Percentiles rank a stretch among this genome's conserved stretches.
Evolutionary conservation across 1,284 basidiomycete species (phyloP).

Genomic region (Mycena sp.): DNA sequence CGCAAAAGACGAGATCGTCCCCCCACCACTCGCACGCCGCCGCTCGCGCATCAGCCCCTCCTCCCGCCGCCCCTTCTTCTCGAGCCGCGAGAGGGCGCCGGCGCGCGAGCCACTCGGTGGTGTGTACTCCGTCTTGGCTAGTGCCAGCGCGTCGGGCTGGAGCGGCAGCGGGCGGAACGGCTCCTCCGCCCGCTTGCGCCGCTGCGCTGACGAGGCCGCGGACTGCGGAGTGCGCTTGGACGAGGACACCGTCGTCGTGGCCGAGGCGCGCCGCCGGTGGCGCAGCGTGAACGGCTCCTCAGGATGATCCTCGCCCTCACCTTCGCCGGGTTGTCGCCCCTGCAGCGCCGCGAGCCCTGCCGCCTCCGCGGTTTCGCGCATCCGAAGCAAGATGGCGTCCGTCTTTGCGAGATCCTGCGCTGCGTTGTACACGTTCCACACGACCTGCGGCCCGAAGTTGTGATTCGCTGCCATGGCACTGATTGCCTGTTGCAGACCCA

Average conservation of each 20-base stretch:
- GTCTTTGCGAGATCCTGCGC: constrained; percentile 8
- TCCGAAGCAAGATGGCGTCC: constrained; percentile 13
- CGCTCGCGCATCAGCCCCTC: constrained; percentile 4
- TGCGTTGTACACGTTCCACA: constrained; percentile 12
- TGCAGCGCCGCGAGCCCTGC: constrained; percentile 9
- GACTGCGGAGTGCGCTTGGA: neutral
- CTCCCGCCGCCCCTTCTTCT: constrained; percentile 7
- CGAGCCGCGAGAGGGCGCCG: constrained; percentile 10
- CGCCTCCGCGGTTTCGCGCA: constrained; percentile 19
- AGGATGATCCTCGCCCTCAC: neutral
- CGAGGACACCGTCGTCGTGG: neutral
- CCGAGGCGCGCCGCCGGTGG: constrained; percentile 7
- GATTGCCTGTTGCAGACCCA: constrained; percentile 7
- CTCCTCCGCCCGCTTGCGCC: constrained; percentile 9
- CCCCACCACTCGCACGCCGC: constrained; percentile 9
- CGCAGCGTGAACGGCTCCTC: constrained; percentile 3
- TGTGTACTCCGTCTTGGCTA: constrained; percentile 23
- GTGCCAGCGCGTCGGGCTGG: constrained; percentile 2
- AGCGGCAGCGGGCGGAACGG: constrained; percentile 24
- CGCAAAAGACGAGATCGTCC: constrained; percentile 1
- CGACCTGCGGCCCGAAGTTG: constrained; percentile 16
- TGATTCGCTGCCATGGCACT: constrained; percentile 21
- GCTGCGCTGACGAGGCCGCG: constrained; percentile 10
- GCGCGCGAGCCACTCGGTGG: constrained; percentile 25
- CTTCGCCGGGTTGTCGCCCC: neutral